Evolutionary conservation across 371 early-diverging fungal genomes (phyloP), one percentile per base, ranked within the genome.

Genomic region (Mortierella sp.): DNA sequence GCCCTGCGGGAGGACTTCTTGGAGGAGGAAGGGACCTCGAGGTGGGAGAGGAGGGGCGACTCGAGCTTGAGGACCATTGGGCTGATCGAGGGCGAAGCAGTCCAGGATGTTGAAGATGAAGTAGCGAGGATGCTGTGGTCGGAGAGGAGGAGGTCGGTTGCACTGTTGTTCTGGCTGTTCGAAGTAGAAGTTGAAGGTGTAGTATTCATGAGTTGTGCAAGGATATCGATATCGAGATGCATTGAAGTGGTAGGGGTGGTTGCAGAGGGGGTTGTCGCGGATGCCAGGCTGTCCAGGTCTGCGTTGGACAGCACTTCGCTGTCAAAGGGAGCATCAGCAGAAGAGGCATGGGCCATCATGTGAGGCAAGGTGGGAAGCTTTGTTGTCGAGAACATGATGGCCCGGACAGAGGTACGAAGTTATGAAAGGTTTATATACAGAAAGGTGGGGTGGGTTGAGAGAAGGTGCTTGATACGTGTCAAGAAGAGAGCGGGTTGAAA

Each of bases 311-410:
- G 55, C 55, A 81, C 86, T 81, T 85, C 82, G 75, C 86, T 85
- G 86, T 85, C 82, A 44, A 79, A 79, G 71, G 86, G 86, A 82
- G 82, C 86, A 78, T 76, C 86, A 85, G 86, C 86, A 81, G 86
- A 81, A 85, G 86, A 85, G 76, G 86, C 86, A 85, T 81, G 86
- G 86, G 86, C 86, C 86, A 85, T 76, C 86, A 85, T 85, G 86
- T 81, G 70, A 74, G 82, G 82, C 86, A 81, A 78, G 27, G 74
- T 68, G 35, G 77, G 58, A 55, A 74, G 75, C 80, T 68, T 68
- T 24, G 81, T 84, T 76, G 81, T 84, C 81, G 84, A 84, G 75
- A 84, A 85, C 86, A 85, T 85, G 86, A 85, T 82, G 86, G 86
- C 86, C 86, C 86, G 86, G 86, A 85, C 86, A 82, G 81, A 79